These are phyloP conservation scores for Aspergillus sclerotialis DNA, from an alignment of 2,329 filamentous ascomycete genomes.

Conservation along the genomic window DNA sequence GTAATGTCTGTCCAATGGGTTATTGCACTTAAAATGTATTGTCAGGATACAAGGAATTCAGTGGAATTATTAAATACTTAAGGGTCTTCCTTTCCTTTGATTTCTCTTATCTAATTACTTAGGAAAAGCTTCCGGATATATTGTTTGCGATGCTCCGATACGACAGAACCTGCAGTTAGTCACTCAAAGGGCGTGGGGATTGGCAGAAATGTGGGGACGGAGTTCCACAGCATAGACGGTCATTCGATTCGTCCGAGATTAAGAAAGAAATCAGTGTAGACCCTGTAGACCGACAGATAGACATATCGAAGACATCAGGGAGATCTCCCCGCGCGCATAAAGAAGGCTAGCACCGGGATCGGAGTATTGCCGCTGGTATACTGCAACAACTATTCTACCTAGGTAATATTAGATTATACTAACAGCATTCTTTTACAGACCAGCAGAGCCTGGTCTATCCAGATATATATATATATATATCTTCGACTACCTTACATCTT, in stretches of 20 bases:
- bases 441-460: neutral
- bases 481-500: slow-evolving; percentile 6
- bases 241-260: neutral
- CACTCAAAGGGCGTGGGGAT: slow-evolving; percentile 15
- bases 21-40: no score
- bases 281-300: slow-evolving; percentile 4
- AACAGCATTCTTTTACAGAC: slow-evolving; percentile 1
- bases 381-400: neutral
- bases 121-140: neutral
- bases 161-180: slow-evolving; percentile 7
- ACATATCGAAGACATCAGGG: neutral
- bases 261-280: slow-evolving; percentile 1
- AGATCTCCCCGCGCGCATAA: slow-evolving; percentile 20
- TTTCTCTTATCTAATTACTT: slow-evolving; percentile 20
- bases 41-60: no score
- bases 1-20: no score
- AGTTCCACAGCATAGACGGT: neutral
- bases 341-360: slow-evolving; percentile 31
- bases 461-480: neutral
- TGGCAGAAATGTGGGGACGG: neutral
- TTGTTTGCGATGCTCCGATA: neutral
- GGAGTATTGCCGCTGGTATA: slow-evolving; percentile 6
- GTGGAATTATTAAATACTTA: no score
- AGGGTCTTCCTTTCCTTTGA: neutral
- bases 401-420: slow-evolving; percentile 2